Conservation (phyloP, 495 filamentous ascomycete genomes). For the Cladorrhinum samala region DNA sequence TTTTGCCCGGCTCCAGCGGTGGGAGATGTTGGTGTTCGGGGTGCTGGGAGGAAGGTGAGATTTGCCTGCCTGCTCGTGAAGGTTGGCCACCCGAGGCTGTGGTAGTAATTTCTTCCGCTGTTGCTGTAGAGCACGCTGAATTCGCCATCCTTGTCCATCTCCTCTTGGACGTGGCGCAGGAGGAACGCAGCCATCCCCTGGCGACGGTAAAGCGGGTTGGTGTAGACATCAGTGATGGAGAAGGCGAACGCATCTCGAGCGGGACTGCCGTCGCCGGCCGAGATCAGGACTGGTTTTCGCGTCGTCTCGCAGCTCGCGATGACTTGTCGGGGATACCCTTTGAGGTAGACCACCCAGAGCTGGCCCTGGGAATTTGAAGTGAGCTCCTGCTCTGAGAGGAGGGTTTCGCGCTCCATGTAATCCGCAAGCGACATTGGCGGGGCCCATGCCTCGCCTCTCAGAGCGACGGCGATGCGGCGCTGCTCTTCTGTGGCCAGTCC, state of each 20-base stretch:
- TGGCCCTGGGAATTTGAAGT: constrained; percentile 55
- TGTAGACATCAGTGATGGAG: constrained; percentile 79
- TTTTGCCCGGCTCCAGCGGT: neutral
- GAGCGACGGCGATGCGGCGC: constrained; percentile 14
- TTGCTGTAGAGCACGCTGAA: constrained; percentile 80
- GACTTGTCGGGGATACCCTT: constrained; percentile 38
- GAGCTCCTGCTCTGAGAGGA: constrained; percentile 50
- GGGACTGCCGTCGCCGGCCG: constrained; percentile 13
- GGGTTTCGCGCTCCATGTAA: constrained; percentile 62
- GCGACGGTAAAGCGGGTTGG: constrained; percentile 60
- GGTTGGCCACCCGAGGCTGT: constrained; percentile 67
- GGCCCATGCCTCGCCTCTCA: constrained; percentile 18
- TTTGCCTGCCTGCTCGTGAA: constrained; percentile 65
- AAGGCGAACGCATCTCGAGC: constrained; percentile 63
- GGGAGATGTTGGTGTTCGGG: constrained; percentile 2
- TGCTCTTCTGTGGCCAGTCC: constrained; percentile 20
- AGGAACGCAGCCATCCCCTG: constrained; percentile 69
- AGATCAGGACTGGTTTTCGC: constrained; percentile 60
- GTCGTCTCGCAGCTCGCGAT: constrained; percentile 77
- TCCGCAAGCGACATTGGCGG: constrained; percentile 34
- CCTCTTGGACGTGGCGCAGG: constrained; percentile 36
- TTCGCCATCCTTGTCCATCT: constrained; percentile 40
- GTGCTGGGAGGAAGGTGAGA: constrained; percentile 38
- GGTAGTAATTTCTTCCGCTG: constrained; percentile 83
- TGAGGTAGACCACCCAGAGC: constrained; percentile 64